Evolutionary conservation across 2,329 filamentous ascomycete genomes (phyloP), one percentile per base, ranked within the genome.

Genomic region (Byssoonygena ceratinophila): DNA sequence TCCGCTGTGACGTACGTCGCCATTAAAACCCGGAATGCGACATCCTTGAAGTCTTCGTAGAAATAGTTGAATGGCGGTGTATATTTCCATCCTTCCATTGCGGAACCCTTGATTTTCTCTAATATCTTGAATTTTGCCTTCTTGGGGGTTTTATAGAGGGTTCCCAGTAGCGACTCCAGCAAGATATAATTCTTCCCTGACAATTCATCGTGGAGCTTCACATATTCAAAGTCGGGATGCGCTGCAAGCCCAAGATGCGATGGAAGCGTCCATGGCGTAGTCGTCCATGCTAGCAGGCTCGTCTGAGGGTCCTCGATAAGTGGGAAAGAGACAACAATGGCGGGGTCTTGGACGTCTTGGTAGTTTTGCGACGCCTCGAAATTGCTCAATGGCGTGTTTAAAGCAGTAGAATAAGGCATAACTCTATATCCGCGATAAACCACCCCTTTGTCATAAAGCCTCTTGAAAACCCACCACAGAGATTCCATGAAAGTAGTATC

Each of bases 311-410:
- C 85, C 36, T 87, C 79, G 18, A 89, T 64, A 2, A 96, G 77
- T 8, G 91, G 90, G 66, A 96, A 96, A 0, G 85, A 82, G 20
- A 96, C 84, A 16, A 95, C 86, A 31, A 96, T 77, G 27, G 91
- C 88, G 5, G 91, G 91, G 61, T 97, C 91, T 54, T 87, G 88
- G 2, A 91, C 84, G 62, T 94, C 87, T 69, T 94, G 88, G 71
- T 96, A 94, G 69, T 96, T 95, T 66, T 96, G 88, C 61, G 89
- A 86, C 41, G 90, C 85, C 71, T 96, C 91, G 62, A 95, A 94
- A 70, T 95, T 94, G 70, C 87, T 94, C 60, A 96, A 76, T 4
- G 89, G 85, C 2, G 90, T 96, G 52, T 85, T 89, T 63, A 95
- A 78, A 14, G 84, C 88, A 1, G 89, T 96, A 27, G 88, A 95